These are phyloP conservation scores for Candida sithepensis DNA, from an alignment of 805 yeast species.

Conservation along the genomic window DNA sequence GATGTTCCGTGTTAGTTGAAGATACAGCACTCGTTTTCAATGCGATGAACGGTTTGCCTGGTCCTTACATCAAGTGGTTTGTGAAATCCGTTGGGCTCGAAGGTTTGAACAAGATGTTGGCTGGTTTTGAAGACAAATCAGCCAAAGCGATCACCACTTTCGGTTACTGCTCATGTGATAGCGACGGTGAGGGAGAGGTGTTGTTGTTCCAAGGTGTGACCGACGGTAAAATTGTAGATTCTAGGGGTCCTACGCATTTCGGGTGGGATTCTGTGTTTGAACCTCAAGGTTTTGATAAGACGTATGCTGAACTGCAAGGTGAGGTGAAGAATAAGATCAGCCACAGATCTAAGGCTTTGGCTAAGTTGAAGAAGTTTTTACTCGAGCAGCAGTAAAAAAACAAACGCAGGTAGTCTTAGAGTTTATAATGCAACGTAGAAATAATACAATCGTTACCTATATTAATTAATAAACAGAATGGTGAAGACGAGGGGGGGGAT, in stretches of 20 bases:
- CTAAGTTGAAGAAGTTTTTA: slow-evolving; percentile 59
- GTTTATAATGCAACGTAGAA: too few relatives aligned
- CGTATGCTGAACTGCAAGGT: slow-evolving; percentile 89
- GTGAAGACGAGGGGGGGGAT: too few relatives aligned
- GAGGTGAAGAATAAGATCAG: slow-evolving; percentile 73
- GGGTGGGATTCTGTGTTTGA: slow-evolving; percentile 95
- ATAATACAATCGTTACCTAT: background rate
- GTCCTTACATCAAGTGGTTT: slow-evolving; percentile 92
- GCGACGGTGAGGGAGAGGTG: slow-evolving; percentile 43
- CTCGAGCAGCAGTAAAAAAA: slow-evolving; percentile 11
- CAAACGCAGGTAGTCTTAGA: too few relatives aligned
- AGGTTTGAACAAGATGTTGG: slow-evolving; percentile 74
- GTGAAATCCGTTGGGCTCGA: slow-evolving; percentile 67
- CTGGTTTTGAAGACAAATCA: slow-evolving; percentile 74
- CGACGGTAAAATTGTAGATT: slow-evolving; percentile 72
- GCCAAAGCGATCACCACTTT: slow-evolving; percentile 91
- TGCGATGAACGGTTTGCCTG: slow-evolving; percentile 77
- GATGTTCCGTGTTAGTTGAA: slow-evolving; percentile 83
- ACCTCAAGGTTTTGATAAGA: slow-evolving; percentile 69
- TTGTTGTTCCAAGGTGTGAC: slow-evolving; percentile 81
- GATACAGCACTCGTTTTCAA: slow-evolving; percentile 88
- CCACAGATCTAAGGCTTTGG: slow-evolving; percentile 84
- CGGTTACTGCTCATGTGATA: slow-evolving; percentile 86
- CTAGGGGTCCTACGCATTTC: slow-evolving; percentile 74
- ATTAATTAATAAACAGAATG: background rate